Evolutionary conservation across 1,284 basidiomycete genomes (phyloP), one percentile per base, ranked within the genome.

Genomic region (Thecaphora thlaspeos): DNA sequence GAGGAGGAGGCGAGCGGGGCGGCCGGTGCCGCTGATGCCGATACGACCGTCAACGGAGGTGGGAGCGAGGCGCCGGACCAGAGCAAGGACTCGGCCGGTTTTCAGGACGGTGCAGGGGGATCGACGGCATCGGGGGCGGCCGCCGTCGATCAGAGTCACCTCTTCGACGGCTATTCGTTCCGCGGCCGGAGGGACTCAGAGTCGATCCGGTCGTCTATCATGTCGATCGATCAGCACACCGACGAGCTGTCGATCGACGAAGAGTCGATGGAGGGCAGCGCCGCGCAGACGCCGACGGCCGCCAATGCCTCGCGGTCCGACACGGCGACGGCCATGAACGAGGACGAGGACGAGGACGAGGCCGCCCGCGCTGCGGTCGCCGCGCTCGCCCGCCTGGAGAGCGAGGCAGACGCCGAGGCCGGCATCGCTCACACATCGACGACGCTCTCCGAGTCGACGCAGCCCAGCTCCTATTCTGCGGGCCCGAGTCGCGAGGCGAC

Each of bases 131-230:
- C n/a, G n/a, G n/a, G n/a, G n/a, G n/a, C n/a, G n/a, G n/a, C n/a
- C n/a, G n/a, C n/a, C n/a, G n/a, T n/a, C n/a, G n/a, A n/a, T n/a
- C n/a, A n/a, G n/a, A n/a, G n/a, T n/a, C 51, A 61, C 28, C 53
- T 74, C 24, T 74, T 74, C 37, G 71, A 74, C 43, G 71, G 71
- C 1, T 74, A 74, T 55, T 74, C 71, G 18, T 74, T 66, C 56
- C 61, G 71, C 7, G 71, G 71, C 14, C 56, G 71, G 11, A 62
- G 65, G 41, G 71, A 74, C 36, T 74, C 71, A 2, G 70, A 61
- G 36, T 73, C 71, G 40, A 58, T 70, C 45, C 46, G 43, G 18
- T 73, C 68, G 17, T 57, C 58, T 19, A 51, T 51, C 34, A 51
- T 59, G 40, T 34, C 61, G 21, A 63, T 53, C n/a, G n/a, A n/a